Evolutionary conservation across 1,139 yeast species (phyloP).

Genomic region (Meyerozyma sp.): DNA sequence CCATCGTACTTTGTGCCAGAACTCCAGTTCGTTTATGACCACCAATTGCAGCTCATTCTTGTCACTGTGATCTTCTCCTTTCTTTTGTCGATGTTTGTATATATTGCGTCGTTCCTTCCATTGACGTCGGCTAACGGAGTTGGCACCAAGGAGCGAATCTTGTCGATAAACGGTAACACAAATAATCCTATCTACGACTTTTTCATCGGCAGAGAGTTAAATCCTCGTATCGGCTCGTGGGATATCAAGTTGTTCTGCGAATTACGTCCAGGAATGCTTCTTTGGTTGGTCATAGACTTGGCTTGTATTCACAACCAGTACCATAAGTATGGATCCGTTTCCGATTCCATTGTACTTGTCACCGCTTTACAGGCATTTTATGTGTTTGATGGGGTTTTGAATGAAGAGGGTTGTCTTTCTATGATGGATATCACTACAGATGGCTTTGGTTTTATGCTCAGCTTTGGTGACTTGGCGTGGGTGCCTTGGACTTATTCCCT

Average conservation of each 20-base stretch:
- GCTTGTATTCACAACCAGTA: slow-evolving; percentile 82
- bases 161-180: slow-evolving; percentile 85
- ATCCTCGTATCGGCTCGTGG: slow-evolving; percentile 81
- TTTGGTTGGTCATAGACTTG: slow-evolving; percentile 78
- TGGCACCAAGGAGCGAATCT: slow-evolving; percentile 59
- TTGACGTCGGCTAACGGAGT: slow-evolving; percentile 43
- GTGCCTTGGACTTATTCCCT: slow-evolving; percentile 91
- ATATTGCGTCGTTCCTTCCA: slow-evolving; percentile 62
- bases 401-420: slow-evolving; percentile 81
- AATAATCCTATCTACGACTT: slow-evolving; percentile 77
- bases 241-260: slow-evolving; percentile 92
- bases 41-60: slow-evolving; percentile 60
- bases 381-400: slow-evolving; percentile 84
- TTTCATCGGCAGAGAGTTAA: slow-evolving; percentile 95
- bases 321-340: slow-evolving; percentile 49
- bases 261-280: slow-evolving; percentile 86
- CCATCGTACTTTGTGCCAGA: slow-evolving; percentile 64
- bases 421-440: slow-evolving; percentile 97
- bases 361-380: slow-evolving; percentile 72
- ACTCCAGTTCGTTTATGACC: slow-evolving; percentile 64
- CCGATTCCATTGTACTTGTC: slow-evolving; percentile 71
- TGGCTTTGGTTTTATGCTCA: slow-evolving; percentile 94
- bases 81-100: slow-evolving; percentile 58
- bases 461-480: slow-evolving; percentile 89
- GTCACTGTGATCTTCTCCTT: slow-evolving; percentile 63